A percentile compares a stretch with the other conserved stretches of the same genome.
Conservation (phyloP, 2,329 filamentous ascomycete genomes). For the Phyllosticta citribraziliensis region DNA sequence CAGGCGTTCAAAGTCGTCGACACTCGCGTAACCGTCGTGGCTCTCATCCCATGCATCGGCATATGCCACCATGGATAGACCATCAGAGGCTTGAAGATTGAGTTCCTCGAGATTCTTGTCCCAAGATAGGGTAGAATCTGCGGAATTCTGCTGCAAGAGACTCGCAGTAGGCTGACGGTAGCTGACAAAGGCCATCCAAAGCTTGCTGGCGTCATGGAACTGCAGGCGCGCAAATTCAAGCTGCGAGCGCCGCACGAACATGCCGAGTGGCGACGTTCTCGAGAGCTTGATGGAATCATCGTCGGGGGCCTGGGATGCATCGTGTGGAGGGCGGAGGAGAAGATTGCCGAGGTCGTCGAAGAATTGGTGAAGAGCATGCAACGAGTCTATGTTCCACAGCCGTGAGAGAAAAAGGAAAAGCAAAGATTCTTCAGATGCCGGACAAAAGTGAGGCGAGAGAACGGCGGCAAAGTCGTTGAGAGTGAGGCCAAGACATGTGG, state of each 20-base stretch:
- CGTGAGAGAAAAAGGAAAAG: constrained; percentile 56
- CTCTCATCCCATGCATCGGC: constrained; percentile 25
- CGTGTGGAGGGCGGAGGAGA: constrained; percentile 51
- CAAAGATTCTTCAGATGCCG: constrained; percentile 26
- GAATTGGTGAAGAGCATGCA: constrained; percentile 57
- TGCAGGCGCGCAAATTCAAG: constrained; percentile 72
- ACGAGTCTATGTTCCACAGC: constrained; percentile 74
- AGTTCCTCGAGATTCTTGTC: constrained; percentile 54
- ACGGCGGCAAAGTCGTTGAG: constrained; percentile 38
- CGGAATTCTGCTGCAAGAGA: constrained; percentile 43
- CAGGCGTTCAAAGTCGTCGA: constrained; percentile 69
- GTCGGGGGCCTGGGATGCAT: constrained; percentile 34
- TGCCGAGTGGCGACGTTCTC: constrained; percentile 67
- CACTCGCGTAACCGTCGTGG: constrained; percentile 47
- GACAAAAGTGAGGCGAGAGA: constrained; percentile 31
- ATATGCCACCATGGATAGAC: constrained; percentile 42
- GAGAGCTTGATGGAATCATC: constrained; percentile 48
- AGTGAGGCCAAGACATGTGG: constrained; percentile 25
- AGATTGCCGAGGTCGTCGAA: constrained; percentile 52
- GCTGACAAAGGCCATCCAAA: constrained; percentile 75
- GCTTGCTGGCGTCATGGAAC: constrained; percentile 65
- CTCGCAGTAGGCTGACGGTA: constrained; percentile 68
- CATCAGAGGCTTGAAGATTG: constrained; percentile 42
- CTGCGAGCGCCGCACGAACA: constrained; percentile 65
- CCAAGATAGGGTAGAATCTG: constrained; percentile 29